Base-by-base conservation (phyloP, 306 rosid species). In the Cucumis melo region DNA sequence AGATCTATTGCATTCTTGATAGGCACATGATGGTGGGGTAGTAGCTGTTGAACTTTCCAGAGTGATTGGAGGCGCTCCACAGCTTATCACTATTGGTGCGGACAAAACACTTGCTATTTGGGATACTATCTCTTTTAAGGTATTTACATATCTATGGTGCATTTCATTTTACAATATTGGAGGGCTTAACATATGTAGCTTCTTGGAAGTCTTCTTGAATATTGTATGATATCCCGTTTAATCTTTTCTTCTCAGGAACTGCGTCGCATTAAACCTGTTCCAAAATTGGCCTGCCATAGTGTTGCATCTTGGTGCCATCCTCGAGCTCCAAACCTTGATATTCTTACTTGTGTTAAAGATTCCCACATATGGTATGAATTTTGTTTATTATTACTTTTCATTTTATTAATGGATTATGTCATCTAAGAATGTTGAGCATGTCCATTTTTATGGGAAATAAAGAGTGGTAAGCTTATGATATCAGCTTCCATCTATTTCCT, bases 231-330 rank as follows among this genome's bases (percentile, higher is more conserved):
- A 14, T 63, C 29, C n/a, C 61, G 58, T 78, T 59, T 83, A 66
- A 78, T 67, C 51, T 48, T 23, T 72, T 66, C 78, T 67, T 79
- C 77, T 68, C 90, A 95, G 99, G 99, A 95, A 73, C 80, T 95
- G 82, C 91, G 99, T 55, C 98, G 99, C 75, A 86, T 95, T 73
- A 95, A 95, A 82, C 99, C 99, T 62, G 99, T 95, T 82, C 91
- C 98, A 41, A 95, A 82, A 85, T 67, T 95, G 82, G 97, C 97
- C 80, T 95, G 99, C 88, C 99, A 95, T 75, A 95, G 99, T 79
- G 96, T 95, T 78, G 98, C 97, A 73, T 92, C 99, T 75, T 95
- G 99, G 99, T 88, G 98, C 78, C 99, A 95, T 74, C 99, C 99
- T 77, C 92, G 99, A 82, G 98, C 97, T 58, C 99, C 99, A 77